phyloP scores from a whole-genome alignment of 768 basidiomycete species.

The Lepiota venenata region DNA sequence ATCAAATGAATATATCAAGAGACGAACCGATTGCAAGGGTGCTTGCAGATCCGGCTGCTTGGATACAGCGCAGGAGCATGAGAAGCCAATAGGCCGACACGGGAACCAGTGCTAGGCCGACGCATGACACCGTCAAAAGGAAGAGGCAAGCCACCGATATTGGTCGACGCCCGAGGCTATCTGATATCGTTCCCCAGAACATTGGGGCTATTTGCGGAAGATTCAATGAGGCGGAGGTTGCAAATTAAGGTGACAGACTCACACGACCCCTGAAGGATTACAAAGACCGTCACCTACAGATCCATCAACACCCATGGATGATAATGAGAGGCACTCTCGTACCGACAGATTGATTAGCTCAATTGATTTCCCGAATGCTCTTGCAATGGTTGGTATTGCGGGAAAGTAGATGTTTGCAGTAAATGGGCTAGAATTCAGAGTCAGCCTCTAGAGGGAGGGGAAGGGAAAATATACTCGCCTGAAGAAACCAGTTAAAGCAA shows the following conservation, averaged over 20 bases:
- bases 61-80: conserved; percentile 74
- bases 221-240: too few species aligned
- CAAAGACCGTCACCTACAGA: conserved; percentile 61
- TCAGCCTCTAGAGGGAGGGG: not conserved
- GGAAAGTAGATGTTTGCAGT: conserved; percentile 80
- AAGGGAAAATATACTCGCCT: conserved; percentile 38
- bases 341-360: conserved; percentile 81
- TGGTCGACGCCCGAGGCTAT: conserved; percentile 59
- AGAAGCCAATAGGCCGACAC: conserved; percentile 71
- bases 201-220: conserved; percentile 60
- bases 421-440: conserved; percentile 43
- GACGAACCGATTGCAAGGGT: conserved; percentile 62
- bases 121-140: conserved; percentile 61
- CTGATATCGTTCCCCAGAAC: conserved; percentile 73
- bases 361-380: conserved; percentile 58
- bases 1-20: too few species aligned
- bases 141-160: conserved; percentile 61
- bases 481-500: conserved; percentile 57
- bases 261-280: conserved; percentile 53
- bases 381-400: conserved; percentile 65
- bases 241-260: too few species aligned
- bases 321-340: not conserved
- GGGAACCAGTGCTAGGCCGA: conserved; percentile 51
- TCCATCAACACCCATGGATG: not conserved
- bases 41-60: conserved; percentile 76